Conservation (phyloP, 805 yeast species). For the Yarrowia keelungensis region DNA sequence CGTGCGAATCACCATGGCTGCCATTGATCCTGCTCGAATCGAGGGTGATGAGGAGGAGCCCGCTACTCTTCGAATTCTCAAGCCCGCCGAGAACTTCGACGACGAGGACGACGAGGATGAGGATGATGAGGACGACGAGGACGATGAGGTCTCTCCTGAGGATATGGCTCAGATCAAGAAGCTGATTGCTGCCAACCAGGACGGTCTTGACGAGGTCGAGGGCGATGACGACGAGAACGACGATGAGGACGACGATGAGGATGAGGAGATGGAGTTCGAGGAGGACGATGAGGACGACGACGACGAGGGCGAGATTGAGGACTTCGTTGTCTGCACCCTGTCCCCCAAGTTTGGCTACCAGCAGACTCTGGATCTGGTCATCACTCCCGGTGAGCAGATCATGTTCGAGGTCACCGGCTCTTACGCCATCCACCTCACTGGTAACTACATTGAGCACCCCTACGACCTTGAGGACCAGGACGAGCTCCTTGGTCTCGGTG, state of each 20-base stretch:
- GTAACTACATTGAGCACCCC: slow-evolving; percentile 97
- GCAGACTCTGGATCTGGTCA: slow-evolving; percentile 88
- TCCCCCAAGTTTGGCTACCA: slow-evolving; percentile 82
- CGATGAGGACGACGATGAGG: slow-evolving; percentile 61
- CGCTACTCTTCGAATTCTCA: slow-evolving; percentile 86
- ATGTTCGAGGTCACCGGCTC: slow-evolving; percentile 96
- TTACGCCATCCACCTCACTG: slow-evolving; percentile 87
- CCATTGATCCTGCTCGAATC: slow-evolving; percentile 84
- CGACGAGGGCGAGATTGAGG: slow-evolving; percentile 78
- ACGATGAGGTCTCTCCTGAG: slow-evolving; percentile 46
- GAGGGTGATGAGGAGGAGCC: slow-evolving; percentile 71
- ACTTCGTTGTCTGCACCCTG: slow-evolving; percentile 85
- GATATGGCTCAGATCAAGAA: slow-evolving; percentile 43
- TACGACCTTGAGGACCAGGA: slow-evolving; percentile 72
- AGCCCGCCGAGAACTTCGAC: slow-evolving; percentile 58
- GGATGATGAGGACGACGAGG: slow-evolving; percentile 46
- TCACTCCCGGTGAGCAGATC: slow-evolving; percentile 92
- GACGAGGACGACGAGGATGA: slow-evolving; percentile 43
- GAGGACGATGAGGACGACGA: slow-evolving; percentile 63
- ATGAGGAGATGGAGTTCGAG: slow-evolving; percentile 58
- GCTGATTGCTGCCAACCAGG: slow-evolving; percentile 45
- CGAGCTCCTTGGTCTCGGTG: slow-evolving; percentile 51
- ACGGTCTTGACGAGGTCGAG: slow-evolving; percentile 43
- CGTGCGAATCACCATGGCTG: slow-evolving; percentile 91
- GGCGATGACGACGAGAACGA: slow-evolving; percentile 54